Conservation (phyloP, 2,329 filamentous ascomycete genomes). For the Botrytis cinerea region DNA sequence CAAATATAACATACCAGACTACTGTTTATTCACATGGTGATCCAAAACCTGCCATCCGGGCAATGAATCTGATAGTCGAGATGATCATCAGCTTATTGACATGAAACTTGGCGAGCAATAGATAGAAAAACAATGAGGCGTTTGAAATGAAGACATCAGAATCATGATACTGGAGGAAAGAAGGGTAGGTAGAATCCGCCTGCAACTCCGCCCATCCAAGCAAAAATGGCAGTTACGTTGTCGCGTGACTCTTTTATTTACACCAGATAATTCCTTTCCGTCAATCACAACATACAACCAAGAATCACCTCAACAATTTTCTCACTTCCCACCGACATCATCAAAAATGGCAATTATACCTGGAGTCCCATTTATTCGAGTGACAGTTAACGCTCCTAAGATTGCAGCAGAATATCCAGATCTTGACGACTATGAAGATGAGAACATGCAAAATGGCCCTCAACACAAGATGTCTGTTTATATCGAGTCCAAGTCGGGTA, state of each 20-base stretch:
- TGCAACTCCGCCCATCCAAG: neutral
- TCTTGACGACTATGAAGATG: neutral
- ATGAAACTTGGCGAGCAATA: neutral
- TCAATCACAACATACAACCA: neutral
- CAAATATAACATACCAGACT: neutral
- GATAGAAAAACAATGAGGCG: neutral
- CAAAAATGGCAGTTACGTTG: neutral
- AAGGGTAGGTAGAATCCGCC: neutral
- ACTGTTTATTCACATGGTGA: neutral
- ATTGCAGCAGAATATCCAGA: constrained; percentile 1
- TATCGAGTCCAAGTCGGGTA: neutral
- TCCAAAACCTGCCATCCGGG: neutral
- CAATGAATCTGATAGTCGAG: neutral
- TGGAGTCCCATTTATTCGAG: constrained; percentile 10
- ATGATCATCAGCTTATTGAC: neutral
- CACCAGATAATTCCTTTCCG: neutral
- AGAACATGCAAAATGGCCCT: neutral
- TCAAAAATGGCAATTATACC: constrained; percentile 14
- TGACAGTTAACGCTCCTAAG: neutral
- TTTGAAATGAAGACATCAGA: neutral
- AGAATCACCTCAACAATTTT: neutral
- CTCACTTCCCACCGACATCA: neutral
- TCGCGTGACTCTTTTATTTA: neutral
- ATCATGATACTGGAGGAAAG: neutral
- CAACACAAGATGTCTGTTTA: constrained; percentile 18